Percentiles rank a stretch among this genome's conserved stretches.
phyloP scores from a whole-genome alignment of 768 basidiomycete genomes.

The Brasilioporus rufonigricans region DNA sequence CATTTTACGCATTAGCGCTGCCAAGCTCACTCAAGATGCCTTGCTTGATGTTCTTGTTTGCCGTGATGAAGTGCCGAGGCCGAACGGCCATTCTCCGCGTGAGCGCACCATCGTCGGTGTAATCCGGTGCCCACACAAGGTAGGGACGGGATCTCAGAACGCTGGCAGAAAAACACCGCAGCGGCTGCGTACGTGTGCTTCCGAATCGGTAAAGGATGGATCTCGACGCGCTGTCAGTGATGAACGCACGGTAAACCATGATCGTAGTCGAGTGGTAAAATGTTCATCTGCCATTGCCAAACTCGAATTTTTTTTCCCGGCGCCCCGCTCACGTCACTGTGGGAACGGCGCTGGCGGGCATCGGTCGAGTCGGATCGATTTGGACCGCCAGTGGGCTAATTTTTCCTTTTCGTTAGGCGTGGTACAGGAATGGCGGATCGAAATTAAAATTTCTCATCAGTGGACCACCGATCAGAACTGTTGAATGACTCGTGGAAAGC shows the following conservation, averaged over 20 bases:
- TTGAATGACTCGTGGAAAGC: background rate
- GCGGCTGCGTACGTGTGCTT: background rate
- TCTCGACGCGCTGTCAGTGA: background rate
- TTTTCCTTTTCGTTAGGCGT: background rate
- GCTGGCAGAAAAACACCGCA: conserved; percentile 14
- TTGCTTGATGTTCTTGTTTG: conserved; percentile 38
- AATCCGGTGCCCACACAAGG: conserved; percentile 67
- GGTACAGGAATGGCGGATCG: background rate
- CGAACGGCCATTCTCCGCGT: conserved; percentile 58
- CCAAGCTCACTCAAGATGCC: conserved; percentile 51
- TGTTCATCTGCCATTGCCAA: background rate
- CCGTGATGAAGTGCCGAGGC: conserved; percentile 46
- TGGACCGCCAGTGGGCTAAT: no score
- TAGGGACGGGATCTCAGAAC: conserved; percentile 10
- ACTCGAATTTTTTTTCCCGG: background rate
- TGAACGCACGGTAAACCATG: background rate
- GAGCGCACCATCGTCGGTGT: conserved; percentile 54
- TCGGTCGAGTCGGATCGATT: background rate
- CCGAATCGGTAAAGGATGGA: background rate
- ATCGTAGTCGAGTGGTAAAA: background rate
- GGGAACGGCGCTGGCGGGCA: background rate
- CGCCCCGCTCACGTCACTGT: background rate
- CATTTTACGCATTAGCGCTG: conserved; percentile 1
- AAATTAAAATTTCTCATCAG: background rate
- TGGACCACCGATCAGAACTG: background rate